Evolutionary conservation across 2,329 filamentous ascomycete species (phyloP).

Genomic region (Penicillium sp.): DNA sequence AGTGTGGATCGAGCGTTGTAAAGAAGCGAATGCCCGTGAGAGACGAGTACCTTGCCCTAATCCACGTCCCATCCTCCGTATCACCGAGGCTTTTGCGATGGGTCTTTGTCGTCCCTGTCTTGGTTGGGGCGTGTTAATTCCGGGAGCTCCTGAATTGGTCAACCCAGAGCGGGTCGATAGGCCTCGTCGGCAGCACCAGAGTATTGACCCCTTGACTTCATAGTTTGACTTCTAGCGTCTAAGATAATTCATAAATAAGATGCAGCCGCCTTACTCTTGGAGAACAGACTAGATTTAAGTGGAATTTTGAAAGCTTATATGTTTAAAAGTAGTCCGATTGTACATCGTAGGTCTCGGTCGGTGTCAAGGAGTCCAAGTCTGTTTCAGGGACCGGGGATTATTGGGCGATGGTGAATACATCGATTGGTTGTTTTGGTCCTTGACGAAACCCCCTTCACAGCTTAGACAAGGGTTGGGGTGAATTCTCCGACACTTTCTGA

Average conservation of each 20-base stretch:
- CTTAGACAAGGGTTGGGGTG: background rate
- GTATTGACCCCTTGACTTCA: background rate
- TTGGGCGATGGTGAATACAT: background rate
- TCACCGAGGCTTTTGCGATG: constrained; percentile 2
- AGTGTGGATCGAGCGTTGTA: constrained; percentile 7
- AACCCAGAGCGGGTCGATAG: background rate
- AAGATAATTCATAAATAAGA: background rate
- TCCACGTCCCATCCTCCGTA: constrained; percentile 3
- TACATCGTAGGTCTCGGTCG: background rate
- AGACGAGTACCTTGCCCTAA: background rate
- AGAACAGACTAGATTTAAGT: background rate
- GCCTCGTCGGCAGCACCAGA: background rate
- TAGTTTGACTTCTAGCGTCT: background rate
- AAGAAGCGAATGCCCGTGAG: background rate
- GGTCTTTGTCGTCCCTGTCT: constrained; percentile 3
- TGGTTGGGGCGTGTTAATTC: constrained; percentile 4
- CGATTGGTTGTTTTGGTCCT: background rate
- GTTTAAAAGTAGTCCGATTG: background rate
- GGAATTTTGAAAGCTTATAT: background rate
- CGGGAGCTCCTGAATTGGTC: background rate
- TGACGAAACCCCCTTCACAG: background rate
- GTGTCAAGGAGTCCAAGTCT: background rate
- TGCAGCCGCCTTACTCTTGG: background rate
- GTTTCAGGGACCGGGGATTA: background rate
- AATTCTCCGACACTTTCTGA: background rate